Conservation (phyloP, 1,139 yeast species). For the Candida mesenterica region DNA sequence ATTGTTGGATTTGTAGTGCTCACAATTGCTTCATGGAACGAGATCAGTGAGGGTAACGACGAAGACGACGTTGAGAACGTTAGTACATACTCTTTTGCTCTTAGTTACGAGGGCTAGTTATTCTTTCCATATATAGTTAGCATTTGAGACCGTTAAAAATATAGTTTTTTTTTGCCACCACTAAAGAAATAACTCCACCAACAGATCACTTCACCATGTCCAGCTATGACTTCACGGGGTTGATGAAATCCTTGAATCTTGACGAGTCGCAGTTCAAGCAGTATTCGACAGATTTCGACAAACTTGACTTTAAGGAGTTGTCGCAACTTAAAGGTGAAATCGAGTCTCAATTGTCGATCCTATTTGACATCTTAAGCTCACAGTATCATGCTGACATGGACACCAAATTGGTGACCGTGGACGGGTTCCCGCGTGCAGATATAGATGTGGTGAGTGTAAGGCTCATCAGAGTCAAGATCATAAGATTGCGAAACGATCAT, state of each 20-base stretch:
- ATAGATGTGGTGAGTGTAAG: constrained; percentile 74
- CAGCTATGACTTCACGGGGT: constrained; percentile 32
- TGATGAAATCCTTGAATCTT: constrained; percentile 40
- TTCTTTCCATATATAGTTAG: too few relatives aligned
- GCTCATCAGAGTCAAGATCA: constrained; percentile 59
- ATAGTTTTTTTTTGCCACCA: background rate
- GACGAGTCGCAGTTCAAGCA: constrained; percentile 25
- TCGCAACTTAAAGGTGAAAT: constrained; percentile 15
- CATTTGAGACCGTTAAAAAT: background rate
- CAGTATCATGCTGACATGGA: constrained; percentile 54
- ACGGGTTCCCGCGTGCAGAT: constrained; percentile 86
- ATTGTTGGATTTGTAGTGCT: constrained; percentile 67
- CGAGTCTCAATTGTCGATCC: constrained; percentile 31
- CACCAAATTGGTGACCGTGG: constrained; percentile 60
- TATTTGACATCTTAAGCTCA: constrained; percentile 32
- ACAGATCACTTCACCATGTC: constrained; percentile 1
- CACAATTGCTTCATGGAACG: constrained; percentile 73
- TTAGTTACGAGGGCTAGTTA: constrained; percentile 24
- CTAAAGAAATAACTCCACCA: background rate
- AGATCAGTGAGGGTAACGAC: constrained; percentile 65
- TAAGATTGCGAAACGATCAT: constrained; percentile 69
- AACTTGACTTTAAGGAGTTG: constrained; percentile 19
- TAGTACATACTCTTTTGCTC: constrained; percentile 45
- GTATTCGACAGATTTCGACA: constrained; percentile 21
- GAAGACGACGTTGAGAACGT: constrained; percentile 51